phyloP scores from a whole-genome alignment of 2,329 filamentous ascomycete species.

The Pseudogymnoascus sp. region DNA sequence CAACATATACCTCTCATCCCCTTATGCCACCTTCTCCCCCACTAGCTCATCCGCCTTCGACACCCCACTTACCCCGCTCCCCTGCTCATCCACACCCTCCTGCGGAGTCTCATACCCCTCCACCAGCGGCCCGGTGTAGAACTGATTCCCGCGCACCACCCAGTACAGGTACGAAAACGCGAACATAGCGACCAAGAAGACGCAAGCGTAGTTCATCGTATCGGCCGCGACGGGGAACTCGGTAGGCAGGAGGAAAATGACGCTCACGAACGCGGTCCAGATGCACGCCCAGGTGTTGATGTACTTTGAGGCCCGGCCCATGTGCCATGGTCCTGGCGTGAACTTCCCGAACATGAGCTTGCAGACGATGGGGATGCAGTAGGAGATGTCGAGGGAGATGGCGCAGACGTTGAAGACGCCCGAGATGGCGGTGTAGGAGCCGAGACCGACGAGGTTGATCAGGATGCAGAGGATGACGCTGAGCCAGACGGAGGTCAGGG shows the following conservation, averaged over 20 bases:
- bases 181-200: slow-evolving; percentile 40
- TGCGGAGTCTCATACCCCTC: not conserved
- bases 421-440: slow-evolving; percentile 43
- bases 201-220: slow-evolving; percentile 50
- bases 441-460: slow-evolving; percentile 52
- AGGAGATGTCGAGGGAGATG: slow-evolving; percentile 47
- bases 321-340: slow-evolving; percentile 42
- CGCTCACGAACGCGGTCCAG: slow-evolving; percentile 45
- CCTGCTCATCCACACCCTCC: not conserved
- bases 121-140: slow-evolving; percentile 38
- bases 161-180: slow-evolving; percentile 37
- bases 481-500: slow-evolving; percentile 47
- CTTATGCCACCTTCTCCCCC: not conserved
- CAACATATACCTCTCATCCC: not conserved
- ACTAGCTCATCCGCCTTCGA: not conserved
- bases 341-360: slow-evolving; percentile 42
- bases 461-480: slow-evolving; percentile 44
- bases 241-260: slow-evolving; percentile 47
- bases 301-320: slow-evolving; percentile 34
- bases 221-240: slow-evolving; percentile 36
- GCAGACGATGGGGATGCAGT: slow-evolving; percentile 48
- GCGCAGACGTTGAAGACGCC: slow-evolving; percentile 48
- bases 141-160: slow-evolving; percentile 36
- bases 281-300: slow-evolving; percentile 41
- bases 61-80: not conserved